Evolutionary conservation across 805 yeast genomes (phyloP).

Genomic region (Torulaspora maleeae): DNA sequence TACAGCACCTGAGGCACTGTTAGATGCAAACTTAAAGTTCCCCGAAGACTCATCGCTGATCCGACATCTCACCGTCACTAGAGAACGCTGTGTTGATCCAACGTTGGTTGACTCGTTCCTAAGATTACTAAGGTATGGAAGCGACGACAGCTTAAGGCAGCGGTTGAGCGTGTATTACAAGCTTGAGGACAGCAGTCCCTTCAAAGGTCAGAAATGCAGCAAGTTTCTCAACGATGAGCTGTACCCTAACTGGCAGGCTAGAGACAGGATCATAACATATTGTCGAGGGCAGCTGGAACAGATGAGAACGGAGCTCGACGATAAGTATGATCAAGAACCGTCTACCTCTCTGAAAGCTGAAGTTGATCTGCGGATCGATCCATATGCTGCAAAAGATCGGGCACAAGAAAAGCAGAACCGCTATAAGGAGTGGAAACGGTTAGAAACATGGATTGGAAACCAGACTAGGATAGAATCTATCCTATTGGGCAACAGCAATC

Average conservation of each 20-base stretch:
- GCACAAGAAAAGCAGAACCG: constrained; percentile 31
- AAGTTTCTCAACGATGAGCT: constrained; percentile 37
- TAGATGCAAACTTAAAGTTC: constrained; percentile 21
- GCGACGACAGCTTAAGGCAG: constrained; percentile 46
- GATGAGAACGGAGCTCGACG: constrained; percentile 34
- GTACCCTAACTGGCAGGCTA: constrained; percentile 46
- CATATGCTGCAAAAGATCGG: constrained; percentile 45
- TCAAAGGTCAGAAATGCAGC: constrained; percentile 32
- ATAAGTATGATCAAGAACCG: constrained; percentile 16
- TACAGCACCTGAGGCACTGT: constrained; percentile 11
- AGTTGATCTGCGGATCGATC: constrained; percentile 42
- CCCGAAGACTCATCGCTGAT: constrained; percentile 11
- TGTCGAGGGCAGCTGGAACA: constrained; percentile 37
- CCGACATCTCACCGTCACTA: constrained; percentile 22
- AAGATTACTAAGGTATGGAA: constrained; percentile 29
- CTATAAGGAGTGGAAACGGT: constrained; percentile 27
- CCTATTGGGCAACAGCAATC: constrained; percentile 36
- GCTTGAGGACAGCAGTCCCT: constrained; percentile 17
- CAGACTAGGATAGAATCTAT: constrained; percentile 42
- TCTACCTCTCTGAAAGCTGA: constrained; percentile 20
- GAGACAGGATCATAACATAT: constrained; percentile 40
- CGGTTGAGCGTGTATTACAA: constrained; percentile 40
- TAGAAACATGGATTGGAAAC: constrained; percentile 39
- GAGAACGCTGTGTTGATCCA: constrained; percentile 32
- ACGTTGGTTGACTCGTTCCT: constrained; percentile 32